Conservation (phyloP, 352 stramenopile species). For the Globisporangium paddicum region DNA sequence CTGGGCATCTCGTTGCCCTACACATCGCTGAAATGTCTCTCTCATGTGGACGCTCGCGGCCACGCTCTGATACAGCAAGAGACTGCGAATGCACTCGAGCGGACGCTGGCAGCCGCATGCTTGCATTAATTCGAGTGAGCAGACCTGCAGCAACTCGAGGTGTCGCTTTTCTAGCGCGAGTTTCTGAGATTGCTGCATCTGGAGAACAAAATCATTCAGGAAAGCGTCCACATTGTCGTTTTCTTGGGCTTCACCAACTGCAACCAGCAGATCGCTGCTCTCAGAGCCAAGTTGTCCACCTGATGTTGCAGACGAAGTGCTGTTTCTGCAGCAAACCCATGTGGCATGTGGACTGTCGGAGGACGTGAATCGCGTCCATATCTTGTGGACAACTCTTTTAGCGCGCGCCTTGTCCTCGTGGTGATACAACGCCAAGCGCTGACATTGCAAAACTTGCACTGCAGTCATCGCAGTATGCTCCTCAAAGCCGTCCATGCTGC, state of each 20-base stretch:
- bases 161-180: slow-evolving; percentile 47
- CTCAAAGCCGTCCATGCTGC: slow-evolving; percentile 7
- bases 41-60: slow-evolving; percentile 31
- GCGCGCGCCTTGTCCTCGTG: slow-evolving; percentile 15
- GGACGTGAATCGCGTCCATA: slow-evolving; percentile 57
- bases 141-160: slow-evolving; percentile 25
- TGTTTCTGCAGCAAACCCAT: slow-evolving; percentile 45
- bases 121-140: slow-evolving; percentile 58
- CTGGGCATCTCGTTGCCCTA: slow-evolving; percentile 31
- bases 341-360: slow-evolving; percentile 22
- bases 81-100: slow-evolving; percentile 40
- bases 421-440: slow-evolving; percentile 41
- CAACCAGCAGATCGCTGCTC: slow-evolving; percentile 10
- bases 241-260: slow-evolving; percentile 8
- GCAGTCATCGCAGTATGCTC: slow-evolving; percentile 23
- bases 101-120: slow-evolving; percentile 39
- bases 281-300: slow-evolving; percentile 4
- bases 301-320: slow-evolving; percentile 1
- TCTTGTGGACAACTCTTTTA: slow-evolving; percentile 14
- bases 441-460: slow-evolving; percentile 32
- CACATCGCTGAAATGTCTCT: slow-evolving; percentile 30
- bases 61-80: slow-evolving; percentile 65
- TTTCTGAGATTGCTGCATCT: slow-evolving; percentile 33
- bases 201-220: slow-evolving; percentile 13
- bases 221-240: slow-evolving; percentile 21